phyloP scores from a whole-genome alignment of 345 rosid species.

The Cardamine chenopodiifolia region DNA sequence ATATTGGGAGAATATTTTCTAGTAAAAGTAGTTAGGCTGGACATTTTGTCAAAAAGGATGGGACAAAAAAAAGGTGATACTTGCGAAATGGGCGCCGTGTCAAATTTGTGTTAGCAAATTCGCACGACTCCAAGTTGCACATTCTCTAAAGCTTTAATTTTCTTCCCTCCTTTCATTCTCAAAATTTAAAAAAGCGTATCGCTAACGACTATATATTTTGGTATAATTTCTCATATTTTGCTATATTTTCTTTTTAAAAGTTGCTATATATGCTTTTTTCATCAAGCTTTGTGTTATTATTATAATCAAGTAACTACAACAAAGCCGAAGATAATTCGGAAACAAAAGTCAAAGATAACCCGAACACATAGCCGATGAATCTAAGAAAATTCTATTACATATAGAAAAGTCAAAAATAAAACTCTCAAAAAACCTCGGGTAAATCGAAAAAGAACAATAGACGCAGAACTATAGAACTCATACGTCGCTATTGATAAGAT shows the following conservation, averaged over 20 bases:
- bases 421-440: too few species aligned
- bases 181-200: neutral
- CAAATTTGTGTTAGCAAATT: slow-evolving; percentile 14
- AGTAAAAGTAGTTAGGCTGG: slow-evolving; percentile 13
- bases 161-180: neutral
- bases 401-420: too few species aligned
- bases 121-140: neutral
- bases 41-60: slow-evolving; percentile 31
- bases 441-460: too few species aligned
- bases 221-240: neutral
- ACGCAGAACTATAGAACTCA: too few species aligned
- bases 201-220: neutral
- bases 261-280: neutral
- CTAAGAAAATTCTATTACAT: too few species aligned
- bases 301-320: too few species aligned
- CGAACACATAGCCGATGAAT: too few species aligned
- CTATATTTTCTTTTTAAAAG: neutral
- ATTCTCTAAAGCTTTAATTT: neutral
- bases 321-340: too few species aligned
- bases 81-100: slow-evolving; percentile 21
- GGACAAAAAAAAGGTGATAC: slow-evolving; percentile 22
- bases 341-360: too few species aligned
- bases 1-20: neutral
- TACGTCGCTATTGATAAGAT: too few species aligned
- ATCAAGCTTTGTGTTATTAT: too few species aligned